Percentiles rank a stretch among this genome's conserved stretches.
phyloP scores from a whole-genome alignment of 2,329 filamentous ascomycete species.

The Paecilomyces dactylethromorphus region DNA sequence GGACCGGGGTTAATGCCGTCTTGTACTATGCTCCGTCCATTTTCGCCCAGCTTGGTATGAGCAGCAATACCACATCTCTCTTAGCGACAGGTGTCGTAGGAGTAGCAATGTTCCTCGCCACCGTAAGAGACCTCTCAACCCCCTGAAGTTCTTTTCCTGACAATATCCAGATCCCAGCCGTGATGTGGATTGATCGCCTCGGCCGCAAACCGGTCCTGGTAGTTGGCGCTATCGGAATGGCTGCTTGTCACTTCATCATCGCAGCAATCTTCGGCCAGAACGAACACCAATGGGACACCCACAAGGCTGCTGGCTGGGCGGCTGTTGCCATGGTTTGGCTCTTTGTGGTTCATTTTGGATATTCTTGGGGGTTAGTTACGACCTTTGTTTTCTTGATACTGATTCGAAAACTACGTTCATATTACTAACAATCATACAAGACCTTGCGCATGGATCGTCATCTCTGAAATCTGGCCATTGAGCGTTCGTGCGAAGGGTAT shows the following conservation, averaged over 20 bases:
- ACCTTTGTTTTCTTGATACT: neutral
- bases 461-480: constrained; percentile 69
- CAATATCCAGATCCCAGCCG: constrained; percentile 19
- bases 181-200: constrained; percentile 25
- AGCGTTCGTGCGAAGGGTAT: constrained; percentile 65
- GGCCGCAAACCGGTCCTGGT: constrained; percentile 25
- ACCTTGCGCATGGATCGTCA: constrained; percentile 66
- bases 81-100: constrained; percentile 25
- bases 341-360: constrained; percentile 66
- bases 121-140: constrained; percentile 1
- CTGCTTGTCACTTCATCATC: constrained; percentile 60
- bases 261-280: constrained; percentile 59
- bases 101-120: constrained; percentile 19
- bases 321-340: constrained; percentile 55
- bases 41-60: constrained; percentile 17
- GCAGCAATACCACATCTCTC: constrained; percentile 18
- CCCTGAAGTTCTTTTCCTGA: neutral
- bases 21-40: constrained; percentile 31
- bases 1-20: constrained; percentile 44
- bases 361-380: constrained; percentile 53
- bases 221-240: constrained; percentile 59
- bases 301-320: constrained; percentile 60
- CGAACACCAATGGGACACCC: constrained; percentile 49
- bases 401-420: neutral
- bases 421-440: neutral